A percentile compares a stretch with the other conserved stretches of the same genome.
Evolutionary conservation across 108 stramenopile species (phyloP).

Genomic region (Chaetoceros muelleri): DNA sequence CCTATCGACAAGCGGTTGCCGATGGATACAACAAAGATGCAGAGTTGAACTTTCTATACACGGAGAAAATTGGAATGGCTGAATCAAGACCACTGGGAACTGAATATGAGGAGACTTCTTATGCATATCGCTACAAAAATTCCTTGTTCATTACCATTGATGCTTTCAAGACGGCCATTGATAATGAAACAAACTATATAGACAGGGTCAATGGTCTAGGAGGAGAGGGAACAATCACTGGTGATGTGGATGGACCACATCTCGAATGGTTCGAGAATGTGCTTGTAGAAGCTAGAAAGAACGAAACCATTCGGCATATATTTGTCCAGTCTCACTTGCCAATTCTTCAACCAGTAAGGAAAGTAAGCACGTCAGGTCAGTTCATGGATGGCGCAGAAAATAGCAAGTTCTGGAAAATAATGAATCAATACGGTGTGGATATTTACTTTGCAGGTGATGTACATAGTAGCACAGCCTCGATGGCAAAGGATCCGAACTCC

Average conservation of each 20-base stretch:
- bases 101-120: not conserved
- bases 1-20: not conserved
- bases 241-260: not conserved
- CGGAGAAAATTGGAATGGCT: not conserved
- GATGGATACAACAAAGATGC: slow-evolving; percentile 4
- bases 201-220: slow-evolving; percentile 1
- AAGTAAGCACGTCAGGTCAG: not conserved
- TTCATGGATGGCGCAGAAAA: not conserved
- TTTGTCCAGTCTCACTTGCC: slow-evolving; percentile 5
- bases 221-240: slow-evolving; percentile 1
- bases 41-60: not conserved
- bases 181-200: not conserved
- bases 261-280: slow-evolving; percentile 6
- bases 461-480: slow-evolving; percentile 1
- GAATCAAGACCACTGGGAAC: not conserved
- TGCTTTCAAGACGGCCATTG: not conserved
- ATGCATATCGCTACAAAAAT: slow-evolving; percentile 1
- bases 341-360: slow-evolving; percentile 1
- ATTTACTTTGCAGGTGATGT: slow-evolving; percentile 9
- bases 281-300: slow-evolving; percentile 3
- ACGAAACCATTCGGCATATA: slow-evolving; percentile 2
- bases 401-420: slow-evolving; percentile 2
- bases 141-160: slow-evolving; percentile 1
- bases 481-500: not conserved
- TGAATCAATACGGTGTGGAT: slow-evolving; percentile 4